Base-by-base conservation (phyloP, 305 asterid genomes). In the Fraxinus velutina region DNA sequence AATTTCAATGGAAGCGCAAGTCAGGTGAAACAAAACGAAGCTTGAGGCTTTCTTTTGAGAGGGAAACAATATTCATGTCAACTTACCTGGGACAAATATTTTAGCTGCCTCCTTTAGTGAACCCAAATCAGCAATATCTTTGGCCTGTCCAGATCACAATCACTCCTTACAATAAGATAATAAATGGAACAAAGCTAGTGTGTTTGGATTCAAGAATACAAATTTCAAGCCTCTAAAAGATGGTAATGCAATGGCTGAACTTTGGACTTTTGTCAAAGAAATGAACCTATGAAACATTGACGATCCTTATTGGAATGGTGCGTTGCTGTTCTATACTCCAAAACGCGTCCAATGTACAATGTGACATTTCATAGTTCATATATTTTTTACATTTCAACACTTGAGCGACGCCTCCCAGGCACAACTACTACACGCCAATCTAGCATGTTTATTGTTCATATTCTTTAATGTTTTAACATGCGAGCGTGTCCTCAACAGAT, bases 41-140 rank as follows among this genome's bases (percentile, higher is more conserved):
- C 77, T 83, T 29, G 24, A 66, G 15, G 76, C 44, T 6, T 37
- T 60, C 73, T 73, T 70, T 39, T 57, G 42, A 80, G 75, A 80
- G 52, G 5, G 44, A 70, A 80, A 85, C 8, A 80, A 12, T 68
- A 76, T 55, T 17, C 73, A 55, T 44, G 72, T 30, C 64, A 79
- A 70, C 66, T 47, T 90, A 92, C 99, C 97, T 85, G 99, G 99
- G 84, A 96, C 98, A 86, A 94, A 96, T 80, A 96, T 89, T 88
- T 87, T 92, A 52, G 97, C 92, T 73, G 95, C 98, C 85, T 92
- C 97, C 89, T 92, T 96, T 78, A 94, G 85, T 57, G 99, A 89
- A 75, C 98, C 99, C 75, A 96, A 89, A 86, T 96, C 97, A 79
- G 97, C 81, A 81, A 96, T 88, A 87, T 94, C 99, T 83, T 92